These are phyloP conservation scores for Hyaloscypha finlandica DNA, from an alignment of 495 filamentous ascomycete genomes.

Conservation along the genomic window DNA sequence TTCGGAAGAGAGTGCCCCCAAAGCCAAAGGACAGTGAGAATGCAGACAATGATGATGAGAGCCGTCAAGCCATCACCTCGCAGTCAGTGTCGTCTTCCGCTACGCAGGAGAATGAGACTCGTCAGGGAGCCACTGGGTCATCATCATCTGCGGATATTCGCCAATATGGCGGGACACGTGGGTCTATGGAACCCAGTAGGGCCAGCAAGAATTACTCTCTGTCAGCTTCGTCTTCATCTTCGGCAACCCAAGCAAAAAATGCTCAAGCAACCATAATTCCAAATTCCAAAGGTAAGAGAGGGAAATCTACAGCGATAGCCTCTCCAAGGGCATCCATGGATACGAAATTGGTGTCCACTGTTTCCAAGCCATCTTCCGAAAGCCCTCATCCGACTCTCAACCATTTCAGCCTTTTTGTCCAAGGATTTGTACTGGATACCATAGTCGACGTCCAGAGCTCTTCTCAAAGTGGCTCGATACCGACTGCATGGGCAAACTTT, in stretches of 20 bases:
- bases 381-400: background rate
- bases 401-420: slow-evolving; percentile 2
- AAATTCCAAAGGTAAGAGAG: too few species aligned
- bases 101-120: background rate
- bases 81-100: background rate
- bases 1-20: background rate
- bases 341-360: background rate
- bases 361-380: background rate
- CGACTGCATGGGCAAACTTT: background rate
- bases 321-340: background rate
- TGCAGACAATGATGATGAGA: background rate
- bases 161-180: background rate
- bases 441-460: background rate
- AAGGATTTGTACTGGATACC: slow-evolving; percentile 7
- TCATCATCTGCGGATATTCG: background rate
- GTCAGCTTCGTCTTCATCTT: background rate
- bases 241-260: background rate
- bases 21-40: background rate
- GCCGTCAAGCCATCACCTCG: background rate
- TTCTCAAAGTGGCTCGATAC: slow-evolving; percentile 1
- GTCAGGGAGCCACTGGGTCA: background rate
- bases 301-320: background rate
- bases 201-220: too few species aligned
- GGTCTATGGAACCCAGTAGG: too few species aligned
- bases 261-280: too few species aligned